These are phyloP conservation scores for Arxiozyma heterogenica DNA, from an alignment of 1,139 yeast genomes.

Conservation along the genomic window DNA sequence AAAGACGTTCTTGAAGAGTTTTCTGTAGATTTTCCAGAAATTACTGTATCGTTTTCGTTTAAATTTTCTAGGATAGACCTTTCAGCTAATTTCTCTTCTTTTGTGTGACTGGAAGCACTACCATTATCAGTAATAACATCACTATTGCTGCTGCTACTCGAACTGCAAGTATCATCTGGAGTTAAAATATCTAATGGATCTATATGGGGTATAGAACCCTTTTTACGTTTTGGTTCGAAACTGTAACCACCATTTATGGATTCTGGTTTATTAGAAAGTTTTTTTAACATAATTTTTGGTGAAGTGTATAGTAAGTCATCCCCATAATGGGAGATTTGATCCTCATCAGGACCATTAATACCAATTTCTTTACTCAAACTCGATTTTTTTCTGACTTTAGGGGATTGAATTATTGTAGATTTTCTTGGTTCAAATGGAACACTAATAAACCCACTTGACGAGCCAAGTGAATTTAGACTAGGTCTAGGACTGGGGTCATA, in stretches of 20 bases:
- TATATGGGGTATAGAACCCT: not conserved
- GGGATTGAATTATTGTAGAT: conserved; percentile 3
- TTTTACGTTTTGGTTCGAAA: not conserved
- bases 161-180: not conserved
- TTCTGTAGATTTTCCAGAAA: not conserved
- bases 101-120: not conserved
- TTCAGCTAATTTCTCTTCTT: not conserved
- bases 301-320: not conserved
- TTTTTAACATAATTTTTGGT: not conserved
- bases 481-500: conserved; percentile 23
- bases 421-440: conserved; percentile 2
- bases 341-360: conserved; percentile 1
- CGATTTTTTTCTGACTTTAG: conserved; percentile 18
- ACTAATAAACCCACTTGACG: conserved; percentile 12
- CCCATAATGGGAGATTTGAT: not conserved
- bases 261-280: not conserved
- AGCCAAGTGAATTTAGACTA: conserved; percentile 20
- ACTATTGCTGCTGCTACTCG: conserved; percentile 2
- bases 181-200: not conserved
- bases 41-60: not conserved
- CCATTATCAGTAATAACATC: not conserved
- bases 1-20: not conserved
- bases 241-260: not conserved
- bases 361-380: conserved; percentile 23
- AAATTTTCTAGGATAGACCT: not conserved